phyloP scores from a whole-genome alignment of 2,329 filamentous ascomycete genomes.

The Aureobasidium pullulans region DNA sequence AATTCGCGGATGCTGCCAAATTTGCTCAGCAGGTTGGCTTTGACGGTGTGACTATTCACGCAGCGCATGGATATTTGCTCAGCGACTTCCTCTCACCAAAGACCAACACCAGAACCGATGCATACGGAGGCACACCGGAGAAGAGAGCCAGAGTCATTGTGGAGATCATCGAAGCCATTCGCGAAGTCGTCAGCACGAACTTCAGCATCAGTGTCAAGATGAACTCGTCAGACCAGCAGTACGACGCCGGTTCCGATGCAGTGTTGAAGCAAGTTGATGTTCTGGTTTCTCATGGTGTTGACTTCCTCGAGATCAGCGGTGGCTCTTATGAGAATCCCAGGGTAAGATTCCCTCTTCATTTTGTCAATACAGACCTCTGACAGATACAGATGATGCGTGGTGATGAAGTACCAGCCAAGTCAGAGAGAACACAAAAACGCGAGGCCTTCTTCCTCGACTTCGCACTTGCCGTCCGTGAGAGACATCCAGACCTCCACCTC shows the following conservation, averaged over 20 bases:
- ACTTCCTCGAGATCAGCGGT: conserved; percentile 63
- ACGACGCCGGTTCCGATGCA: conserved; percentile 31
- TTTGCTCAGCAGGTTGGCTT: conserved; percentile 45
- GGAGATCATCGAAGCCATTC: conserved; percentile 37
- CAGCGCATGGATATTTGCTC: conserved; percentile 45
- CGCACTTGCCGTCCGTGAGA: conserved; percentile 28
- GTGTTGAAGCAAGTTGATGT: conserved; percentile 52
- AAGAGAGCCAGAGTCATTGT: conserved; percentile 41
- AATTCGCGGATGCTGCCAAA: conserved; percentile 48
- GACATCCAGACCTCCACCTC: conserved; percentile 22
- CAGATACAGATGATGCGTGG: conserved; percentile 30
- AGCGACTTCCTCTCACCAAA: conserved; percentile 35
- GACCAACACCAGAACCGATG: conserved; percentile 42
- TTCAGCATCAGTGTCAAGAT: conserved; percentile 45
- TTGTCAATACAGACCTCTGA: background rate
- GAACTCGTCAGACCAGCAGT: conserved; percentile 42
- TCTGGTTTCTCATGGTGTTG: conserved; percentile 45
- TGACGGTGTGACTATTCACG: conserved; percentile 48
- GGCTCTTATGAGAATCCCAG: conserved; percentile 33
- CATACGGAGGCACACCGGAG: conserved; percentile 40
- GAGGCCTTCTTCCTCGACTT: conserved; percentile 66
- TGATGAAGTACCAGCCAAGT: conserved; percentile 26
- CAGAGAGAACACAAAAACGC: conserved; percentile 36
- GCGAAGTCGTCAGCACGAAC: conserved; percentile 33
- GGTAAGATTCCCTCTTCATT: conserved; percentile 10